Conservation (phyloP, 2,329 filamentous ascomycete species). For the Arthrinium puccinioides region DNA sequence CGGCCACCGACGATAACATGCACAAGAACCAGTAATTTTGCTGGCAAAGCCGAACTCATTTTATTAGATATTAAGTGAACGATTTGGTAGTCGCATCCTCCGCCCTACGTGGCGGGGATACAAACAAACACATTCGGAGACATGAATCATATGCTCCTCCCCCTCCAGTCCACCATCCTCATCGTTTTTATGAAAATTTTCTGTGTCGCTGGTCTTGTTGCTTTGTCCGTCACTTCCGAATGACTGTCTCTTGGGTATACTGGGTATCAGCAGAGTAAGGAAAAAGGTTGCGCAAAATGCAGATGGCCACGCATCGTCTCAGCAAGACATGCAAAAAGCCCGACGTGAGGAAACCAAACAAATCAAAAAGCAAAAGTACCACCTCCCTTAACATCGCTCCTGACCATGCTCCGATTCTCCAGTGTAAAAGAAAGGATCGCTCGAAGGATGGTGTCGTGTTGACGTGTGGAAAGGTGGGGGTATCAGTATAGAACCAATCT, state of each 20-base stretch:
- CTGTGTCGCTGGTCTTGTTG: conserved; percentile 15
- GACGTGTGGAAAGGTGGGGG: conserved; percentile 16
- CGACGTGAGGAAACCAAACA: conserved; percentile 17
- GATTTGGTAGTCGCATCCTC: neutral
- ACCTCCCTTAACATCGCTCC: conserved; percentile 2
- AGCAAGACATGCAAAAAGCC: conserved; percentile 22
- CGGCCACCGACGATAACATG: too few species aligned
- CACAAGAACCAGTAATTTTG: too few species aligned
- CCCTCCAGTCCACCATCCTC: conserved; percentile 4
- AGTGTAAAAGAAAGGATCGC: conserved; percentile 7
- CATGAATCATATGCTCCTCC: conserved; percentile 3
- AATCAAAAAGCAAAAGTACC: conserved; percentile 10
- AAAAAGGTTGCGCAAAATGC: conserved; percentile 14
- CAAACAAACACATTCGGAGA: conserved; percentile 6
- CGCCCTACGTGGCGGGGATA: conserved; percentile 7
- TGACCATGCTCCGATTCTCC: neutral
- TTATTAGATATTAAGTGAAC: conserved; percentile 9
- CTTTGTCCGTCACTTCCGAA: conserved; percentile 18
- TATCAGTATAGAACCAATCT: conserved; percentile 27
- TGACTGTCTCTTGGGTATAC: conserved; percentile 26
- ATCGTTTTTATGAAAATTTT: conserved; percentile 11
- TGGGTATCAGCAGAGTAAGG: conserved; percentile 28
- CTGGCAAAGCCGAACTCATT: too few species aligned
- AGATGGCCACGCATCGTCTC: conserved; percentile 12
- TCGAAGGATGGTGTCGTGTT: conserved; percentile 13